Conservation (phyloP, 257 asterid genomes). For the Ballota nigra region DNA sequence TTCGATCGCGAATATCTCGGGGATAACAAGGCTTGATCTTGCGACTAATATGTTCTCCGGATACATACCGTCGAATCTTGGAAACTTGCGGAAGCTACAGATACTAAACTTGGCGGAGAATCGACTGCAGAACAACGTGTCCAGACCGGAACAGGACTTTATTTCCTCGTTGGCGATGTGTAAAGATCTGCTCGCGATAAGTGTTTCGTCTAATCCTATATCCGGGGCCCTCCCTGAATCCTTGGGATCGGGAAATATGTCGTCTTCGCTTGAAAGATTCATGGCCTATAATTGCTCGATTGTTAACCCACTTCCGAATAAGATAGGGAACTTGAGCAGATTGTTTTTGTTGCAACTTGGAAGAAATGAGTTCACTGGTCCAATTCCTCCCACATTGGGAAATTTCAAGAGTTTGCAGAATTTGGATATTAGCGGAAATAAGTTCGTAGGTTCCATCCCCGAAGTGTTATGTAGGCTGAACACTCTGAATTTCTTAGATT, state of each 20-base stretch:
- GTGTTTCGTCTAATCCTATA: neutral
- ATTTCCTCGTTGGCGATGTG: neutral
- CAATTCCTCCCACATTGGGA: neutral
- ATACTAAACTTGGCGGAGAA: neutral
- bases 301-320: neutral
- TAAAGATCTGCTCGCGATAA: neutral
- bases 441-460: neutral
- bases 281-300: neutral
- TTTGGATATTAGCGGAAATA: neutral
- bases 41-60: neutral
- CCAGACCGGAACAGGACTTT: neutral
- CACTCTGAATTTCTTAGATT: neutral
- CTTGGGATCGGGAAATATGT: neutral
- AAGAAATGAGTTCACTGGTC: neutral
- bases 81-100: neutral
- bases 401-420: neutral
- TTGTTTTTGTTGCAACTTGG: neutral
- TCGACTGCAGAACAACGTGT: neutral
- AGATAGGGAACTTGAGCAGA: constrained; percentile 3
- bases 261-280: neutral
- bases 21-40: neutral
- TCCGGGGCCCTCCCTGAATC: neutral
- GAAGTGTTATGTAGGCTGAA: neutral
- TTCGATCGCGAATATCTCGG: constrained; percentile 25
- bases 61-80: neutral